Evolutionary conservation across 352 stramenopile species (phyloP), one percentile per base, ranked within the genome.

Genomic region (Pythium coloratum): DNA sequence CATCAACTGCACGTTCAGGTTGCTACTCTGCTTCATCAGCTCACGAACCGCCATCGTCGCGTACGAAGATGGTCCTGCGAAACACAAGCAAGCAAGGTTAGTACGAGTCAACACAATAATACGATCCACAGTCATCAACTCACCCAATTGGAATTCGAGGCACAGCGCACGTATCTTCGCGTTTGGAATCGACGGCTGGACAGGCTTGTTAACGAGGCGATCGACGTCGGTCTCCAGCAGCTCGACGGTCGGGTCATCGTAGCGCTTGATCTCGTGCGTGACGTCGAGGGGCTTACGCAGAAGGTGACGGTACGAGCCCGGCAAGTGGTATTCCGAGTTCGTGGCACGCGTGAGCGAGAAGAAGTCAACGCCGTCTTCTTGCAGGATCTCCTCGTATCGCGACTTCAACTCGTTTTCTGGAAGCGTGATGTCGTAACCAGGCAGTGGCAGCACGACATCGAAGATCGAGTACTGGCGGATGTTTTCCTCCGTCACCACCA

Each of bases 381-480:
- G 66, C 49, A 92, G 61, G 30, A 94, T 79, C 54, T 88, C 75
- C 3, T 92, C 74, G 55, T 92, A 95, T 0, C 76, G 75, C 33
- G 76, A 53, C 33, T 93, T 88, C 32, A 97, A 76, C 0, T 69
- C 72, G 59, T 98, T 98, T 59, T 84, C 76, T 9, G 96, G 95
- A 55, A 96, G 95, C 38, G 66, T 67, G 57, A 98, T 89, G 69
- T 91, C 95, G 66, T 94, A 97, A 14, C 97, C 97, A 7, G 97
- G 92, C 16, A 99, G 80, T 26, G 97, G 97, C n/a, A 99, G 76
- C 34, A 99, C 95, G 47, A 99, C 89, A 70, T 99, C 97, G 59
- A 90, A 89, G 55, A 99, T 93, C 32, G 75, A 88, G 76, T 92
- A 99, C 55, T 90, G 64, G n/a, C 76, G 66, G 44, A 98, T 59